Conservation (phyloP, 257 asterid species). For the Capsicum baccatum region DNA sequence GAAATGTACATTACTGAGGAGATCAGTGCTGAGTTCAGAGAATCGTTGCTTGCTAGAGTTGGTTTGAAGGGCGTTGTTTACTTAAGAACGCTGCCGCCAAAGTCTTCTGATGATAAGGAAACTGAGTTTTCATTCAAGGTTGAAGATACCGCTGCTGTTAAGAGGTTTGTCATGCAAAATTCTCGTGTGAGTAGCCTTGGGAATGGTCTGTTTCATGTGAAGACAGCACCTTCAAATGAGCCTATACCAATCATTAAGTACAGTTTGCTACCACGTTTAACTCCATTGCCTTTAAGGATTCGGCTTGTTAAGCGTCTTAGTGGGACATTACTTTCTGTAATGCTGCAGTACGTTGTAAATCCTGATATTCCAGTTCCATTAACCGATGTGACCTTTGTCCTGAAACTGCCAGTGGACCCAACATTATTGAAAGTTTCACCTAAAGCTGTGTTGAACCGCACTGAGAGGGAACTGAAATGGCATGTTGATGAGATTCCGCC, state of each 20-base stretch:
- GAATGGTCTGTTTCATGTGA: conserved; percentile 78
- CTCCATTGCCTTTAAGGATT: conserved; percentile 89
- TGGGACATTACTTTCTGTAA: conserved; percentile 88
- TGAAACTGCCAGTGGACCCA: conserved; percentile 91
- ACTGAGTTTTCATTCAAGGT: conserved; percentile 94
- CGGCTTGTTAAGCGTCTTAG: conserved; percentile 85
- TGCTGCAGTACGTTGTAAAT: conserved; percentile 82
- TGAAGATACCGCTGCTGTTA: conserved; percentile 73
- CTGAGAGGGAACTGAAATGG: conserved; percentile 91
- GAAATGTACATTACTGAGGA: conserved; percentile 91
- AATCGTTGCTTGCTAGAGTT: conserved; percentile 84
- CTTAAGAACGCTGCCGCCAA: conserved; percentile 72
- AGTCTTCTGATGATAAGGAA: conserved; percentile 64
- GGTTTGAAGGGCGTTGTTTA: conserved; percentile 81
- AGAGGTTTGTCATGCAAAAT: conserved; percentile 79
- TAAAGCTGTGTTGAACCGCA: conserved; percentile 87
- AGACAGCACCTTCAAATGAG: conserved; percentile 73
- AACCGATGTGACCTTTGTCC: conserved; percentile 70
- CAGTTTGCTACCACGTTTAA: conserved; percentile 69
- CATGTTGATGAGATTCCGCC: conserved; percentile 81
- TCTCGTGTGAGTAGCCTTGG: conserved; percentile 86
- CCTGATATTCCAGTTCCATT: conserved; percentile 80
- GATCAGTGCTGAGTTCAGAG: conserved; percentile 89
- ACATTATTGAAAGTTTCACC: conserved; percentile 82
- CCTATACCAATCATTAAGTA: conserved; percentile 81